Percentiles rank a stretch among this genome's conserved stretches.
These are phyloP conservation scores for Nephelium lappaceum DNA, from an alignment of 345 rosid genomes.

Conservation along the genomic window DNA sequence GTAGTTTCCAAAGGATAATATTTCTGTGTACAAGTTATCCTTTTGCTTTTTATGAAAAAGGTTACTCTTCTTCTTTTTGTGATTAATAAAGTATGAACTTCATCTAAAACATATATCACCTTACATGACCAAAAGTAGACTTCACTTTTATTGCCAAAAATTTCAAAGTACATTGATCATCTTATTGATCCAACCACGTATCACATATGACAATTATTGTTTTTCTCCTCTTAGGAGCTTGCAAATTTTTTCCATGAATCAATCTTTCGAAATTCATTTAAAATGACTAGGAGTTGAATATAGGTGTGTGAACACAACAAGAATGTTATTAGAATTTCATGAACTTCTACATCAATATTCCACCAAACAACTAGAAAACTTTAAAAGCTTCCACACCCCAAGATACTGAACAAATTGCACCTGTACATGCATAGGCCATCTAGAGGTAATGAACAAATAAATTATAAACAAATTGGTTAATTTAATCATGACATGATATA, in stretches of 20 bases:
- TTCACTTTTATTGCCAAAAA: background rate
- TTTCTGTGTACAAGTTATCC: too few species aligned
- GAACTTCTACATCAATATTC: background rate
- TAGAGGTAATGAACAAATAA: background rate
- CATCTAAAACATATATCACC: too few species aligned
- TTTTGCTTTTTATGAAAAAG: too few species aligned
- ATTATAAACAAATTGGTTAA: slow-evolving; percentile 7
- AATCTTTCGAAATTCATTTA: background rate
- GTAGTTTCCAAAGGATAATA: background rate
- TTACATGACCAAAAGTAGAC: background rate
- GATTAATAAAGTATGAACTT: too few species aligned
- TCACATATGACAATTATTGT: background rate
- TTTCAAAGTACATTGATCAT: too few species aligned
- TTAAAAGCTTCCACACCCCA: too few species aligned
- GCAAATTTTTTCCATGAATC: background rate
- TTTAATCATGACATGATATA: background rate
- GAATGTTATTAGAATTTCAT: background rate
- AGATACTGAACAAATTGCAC: too few species aligned
- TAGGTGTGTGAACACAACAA: background rate
- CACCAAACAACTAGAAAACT: background rate
- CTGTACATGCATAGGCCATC: background rate
- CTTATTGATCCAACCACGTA: background rate
- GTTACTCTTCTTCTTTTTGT: too few species aligned
- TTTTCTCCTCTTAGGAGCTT: background rate
- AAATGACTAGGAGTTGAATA: background rate